phyloP scores from a whole-genome alignment of 768 basidiomycete genomes.

The Cytidiella melzeri region DNA sequence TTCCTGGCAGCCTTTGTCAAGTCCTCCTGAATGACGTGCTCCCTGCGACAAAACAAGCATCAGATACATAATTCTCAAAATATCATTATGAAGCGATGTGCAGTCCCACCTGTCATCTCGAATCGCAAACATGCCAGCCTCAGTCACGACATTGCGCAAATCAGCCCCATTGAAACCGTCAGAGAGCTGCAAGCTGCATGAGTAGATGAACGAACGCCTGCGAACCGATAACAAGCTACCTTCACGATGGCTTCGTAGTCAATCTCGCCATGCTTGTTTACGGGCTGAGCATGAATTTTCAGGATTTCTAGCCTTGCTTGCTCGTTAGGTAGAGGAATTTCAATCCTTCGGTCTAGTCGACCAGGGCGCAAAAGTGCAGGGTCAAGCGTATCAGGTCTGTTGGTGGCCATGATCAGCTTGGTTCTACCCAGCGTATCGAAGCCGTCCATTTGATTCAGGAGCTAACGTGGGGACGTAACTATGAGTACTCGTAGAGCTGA shows the following conservation, averaged over 20 bases:
- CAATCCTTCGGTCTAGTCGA: conserved; percentile 94
- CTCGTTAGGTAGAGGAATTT: conserved; percentile 96
- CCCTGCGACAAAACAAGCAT: conserved; percentile 35
- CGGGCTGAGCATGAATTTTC: conserved; percentile 92
- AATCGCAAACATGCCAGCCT: conserved; percentile 98
- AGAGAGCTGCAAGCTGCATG: conserved; percentile 46
- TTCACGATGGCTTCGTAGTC: conserved; percentile 99
- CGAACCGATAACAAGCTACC: conserved; percentile 32
- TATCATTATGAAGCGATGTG: conserved; percentile 16
- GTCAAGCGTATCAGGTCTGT: conserved; percentile 96
- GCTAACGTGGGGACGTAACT: conserved; percentile 40
- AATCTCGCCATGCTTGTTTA: conserved; percentile 92
- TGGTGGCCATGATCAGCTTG: conserved; percentile 99
- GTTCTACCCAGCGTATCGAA: conserved; percentile 95
- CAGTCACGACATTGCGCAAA: conserved; percentile 89
- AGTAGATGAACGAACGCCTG: not conserved
- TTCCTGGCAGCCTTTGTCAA: conserved; percentile 94
- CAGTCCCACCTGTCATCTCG: conserved; percentile 73
- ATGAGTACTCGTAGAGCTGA: not conserved
- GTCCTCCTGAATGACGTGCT: conserved; percentile 92
- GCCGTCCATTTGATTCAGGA: conserved; percentile 99
- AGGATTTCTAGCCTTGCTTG: conserved; percentile 94
- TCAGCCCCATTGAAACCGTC: conserved; percentile 97
- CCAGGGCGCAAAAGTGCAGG: conserved; percentile 95
- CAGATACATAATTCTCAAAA: conserved; percentile 4